These are phyloP conservation scores for Gossypium lobatum DNA, from an alignment of 441 rosid species.

Conservation along the genomic window DNA sequence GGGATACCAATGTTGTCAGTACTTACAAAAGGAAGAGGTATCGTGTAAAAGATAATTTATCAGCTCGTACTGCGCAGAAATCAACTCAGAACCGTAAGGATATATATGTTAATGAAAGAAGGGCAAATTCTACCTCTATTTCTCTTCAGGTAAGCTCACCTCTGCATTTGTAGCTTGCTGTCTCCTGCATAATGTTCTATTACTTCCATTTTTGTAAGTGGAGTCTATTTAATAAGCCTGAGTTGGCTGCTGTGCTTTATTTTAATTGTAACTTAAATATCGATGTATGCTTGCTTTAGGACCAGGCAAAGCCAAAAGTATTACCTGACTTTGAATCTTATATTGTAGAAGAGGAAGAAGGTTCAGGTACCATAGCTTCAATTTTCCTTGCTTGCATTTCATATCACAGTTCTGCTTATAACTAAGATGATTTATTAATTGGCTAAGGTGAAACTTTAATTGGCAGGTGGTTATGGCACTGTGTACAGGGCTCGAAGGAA, in stretches of 20 bases:
- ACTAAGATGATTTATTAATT: constrained; percentile 4
- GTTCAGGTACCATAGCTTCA: constrained; percentile 59
- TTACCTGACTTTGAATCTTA: constrained; percentile 73
- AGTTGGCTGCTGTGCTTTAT: not conserved
- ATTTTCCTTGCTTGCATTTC: constrained; percentile 2
- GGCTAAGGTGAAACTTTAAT: constrained; percentile 16
- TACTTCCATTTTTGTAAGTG: not conserved
- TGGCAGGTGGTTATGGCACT: constrained; percentile 90
- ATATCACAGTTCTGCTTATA: not conserved
- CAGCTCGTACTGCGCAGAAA: constrained; percentile 20
- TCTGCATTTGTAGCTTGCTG: not conserved
- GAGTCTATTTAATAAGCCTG: not conserved
- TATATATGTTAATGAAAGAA: constrained; percentile 35
- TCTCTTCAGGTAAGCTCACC: constrained; percentile 21
- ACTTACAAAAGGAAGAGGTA: constrained; percentile 35
- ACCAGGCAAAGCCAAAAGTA: constrained; percentile 35
- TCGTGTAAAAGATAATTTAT: constrained; percentile 30
- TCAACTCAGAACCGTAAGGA: constrained; percentile 31
- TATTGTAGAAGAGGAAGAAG: constrained; percentile 66
- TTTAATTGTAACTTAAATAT: constrained; percentile 2
- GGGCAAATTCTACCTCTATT: constrained; percentile 27
- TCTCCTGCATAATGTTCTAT: not conserved
- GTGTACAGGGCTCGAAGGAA: constrained; percentile 80
- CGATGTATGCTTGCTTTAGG: constrained; percentile 38
- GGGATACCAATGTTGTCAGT: constrained; percentile 25